phyloP scores from a whole-genome alignment of 2,329 filamentous ascomycete genomes.

The Penicillium sp. region DNA sequence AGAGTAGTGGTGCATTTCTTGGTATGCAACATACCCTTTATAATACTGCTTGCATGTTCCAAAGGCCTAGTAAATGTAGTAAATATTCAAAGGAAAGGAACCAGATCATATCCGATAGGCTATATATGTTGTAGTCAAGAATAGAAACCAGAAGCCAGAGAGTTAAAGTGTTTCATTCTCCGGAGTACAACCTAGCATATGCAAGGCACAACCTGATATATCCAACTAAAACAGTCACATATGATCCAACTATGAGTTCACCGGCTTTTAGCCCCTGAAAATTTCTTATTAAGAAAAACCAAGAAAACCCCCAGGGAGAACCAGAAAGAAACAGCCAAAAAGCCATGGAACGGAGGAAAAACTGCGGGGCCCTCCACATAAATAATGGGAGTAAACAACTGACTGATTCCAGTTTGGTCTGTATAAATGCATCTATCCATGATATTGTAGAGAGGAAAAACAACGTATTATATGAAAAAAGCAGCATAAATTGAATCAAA shows the following conservation, averaged over 20 bases:
- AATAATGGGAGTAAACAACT: slow-evolving; percentile 15
- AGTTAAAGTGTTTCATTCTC: not conserved
- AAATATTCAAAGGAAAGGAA: not conserved
- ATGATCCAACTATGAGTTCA: not conserved
- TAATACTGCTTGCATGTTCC: not conserved
- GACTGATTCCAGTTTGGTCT: not conserved
- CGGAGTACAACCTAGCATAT: not conserved
- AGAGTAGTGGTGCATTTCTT: not conserved
- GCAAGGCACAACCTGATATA: slow-evolving; percentile 16
- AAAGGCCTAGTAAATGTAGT: not conserved
- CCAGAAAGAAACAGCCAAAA: not conserved
- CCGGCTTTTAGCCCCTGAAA: not conserved
- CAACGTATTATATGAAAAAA: not conserved
- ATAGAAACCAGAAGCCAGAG: not conserved
- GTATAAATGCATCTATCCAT: not conserved
- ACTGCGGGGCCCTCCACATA: slow-evolving; percentile 13
- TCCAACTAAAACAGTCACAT: not conserved
- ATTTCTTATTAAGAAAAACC: not conserved
- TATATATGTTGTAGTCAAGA: not conserved
- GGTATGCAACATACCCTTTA: not conserved
- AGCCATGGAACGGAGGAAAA: slow-evolving; percentile 3
- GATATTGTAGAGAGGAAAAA: not conserved
- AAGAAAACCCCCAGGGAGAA: not conserved
- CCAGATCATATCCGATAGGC: not conserved
- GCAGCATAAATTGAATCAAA: not conserved